Conservation (phyloP, 2,329 filamentous ascomycete species). For the Sporothrix humicola region DNA sequence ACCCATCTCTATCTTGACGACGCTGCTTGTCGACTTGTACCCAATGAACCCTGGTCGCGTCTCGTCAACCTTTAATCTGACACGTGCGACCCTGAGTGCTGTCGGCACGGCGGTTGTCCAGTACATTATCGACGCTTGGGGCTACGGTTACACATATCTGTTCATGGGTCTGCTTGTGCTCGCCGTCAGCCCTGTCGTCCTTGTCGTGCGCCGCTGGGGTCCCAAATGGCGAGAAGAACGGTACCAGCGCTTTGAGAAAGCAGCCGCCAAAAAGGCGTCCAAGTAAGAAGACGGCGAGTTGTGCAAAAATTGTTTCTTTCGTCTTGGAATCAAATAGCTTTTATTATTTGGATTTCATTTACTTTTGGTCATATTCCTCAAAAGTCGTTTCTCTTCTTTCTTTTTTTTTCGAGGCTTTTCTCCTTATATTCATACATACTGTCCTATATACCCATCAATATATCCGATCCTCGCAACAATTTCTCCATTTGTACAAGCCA, state of each 20-base stretch:
- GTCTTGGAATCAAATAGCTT: background rate
- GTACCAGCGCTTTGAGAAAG: conserved; percentile 39
- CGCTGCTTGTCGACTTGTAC: conserved; percentile 53
- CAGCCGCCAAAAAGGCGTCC: conserved; percentile 12
- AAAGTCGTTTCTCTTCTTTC: background rate
- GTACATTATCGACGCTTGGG: conserved; percentile 50
- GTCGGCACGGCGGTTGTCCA: conserved; percentile 50
- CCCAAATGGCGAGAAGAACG: conserved; percentile 46
- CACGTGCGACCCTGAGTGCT: conserved; percentile 50
- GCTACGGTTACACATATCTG: conserved; percentile 48
- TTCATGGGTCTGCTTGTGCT: conserved; percentile 45
- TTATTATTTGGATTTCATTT: background rate
- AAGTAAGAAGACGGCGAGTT: background rate
- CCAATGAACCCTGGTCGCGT: conserved; percentile 50
- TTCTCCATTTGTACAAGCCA: background rate
- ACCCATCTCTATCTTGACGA: conserved; percentile 50
- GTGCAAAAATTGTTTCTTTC: background rate
- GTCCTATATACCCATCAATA: background rate
- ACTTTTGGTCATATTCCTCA: background rate
- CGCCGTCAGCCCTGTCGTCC: conserved; percentile 41
- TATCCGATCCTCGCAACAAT: background rate
- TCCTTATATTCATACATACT: background rate
- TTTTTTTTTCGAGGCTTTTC: background rate
- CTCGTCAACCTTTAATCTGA: conserved; percentile 52
- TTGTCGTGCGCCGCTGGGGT: conserved; percentile 44